phyloP scores from a whole-genome alignment of 23 red algal species.

The Gracilaria gracilis region DNA sequence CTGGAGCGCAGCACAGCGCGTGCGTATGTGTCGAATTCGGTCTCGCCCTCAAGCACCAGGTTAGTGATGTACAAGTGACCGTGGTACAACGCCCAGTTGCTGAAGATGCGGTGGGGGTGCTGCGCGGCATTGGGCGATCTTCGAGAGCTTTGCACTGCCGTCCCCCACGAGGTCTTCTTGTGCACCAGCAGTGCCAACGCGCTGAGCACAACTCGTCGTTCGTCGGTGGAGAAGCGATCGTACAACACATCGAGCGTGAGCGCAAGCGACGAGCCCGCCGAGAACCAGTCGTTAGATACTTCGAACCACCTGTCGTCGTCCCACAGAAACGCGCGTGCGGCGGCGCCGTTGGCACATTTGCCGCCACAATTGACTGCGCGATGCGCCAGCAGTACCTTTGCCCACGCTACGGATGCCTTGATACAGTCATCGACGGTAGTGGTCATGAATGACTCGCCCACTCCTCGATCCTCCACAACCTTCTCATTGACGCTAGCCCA shows the following conservation, averaged over 20 bases:
- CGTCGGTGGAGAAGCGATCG: conserved; percentile 8
- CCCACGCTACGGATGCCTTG: no score
- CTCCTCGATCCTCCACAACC: not conserved
- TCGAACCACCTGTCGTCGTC: conserved; percentile 15
- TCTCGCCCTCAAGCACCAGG: conserved; percentile 18
- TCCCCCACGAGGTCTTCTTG: no score
- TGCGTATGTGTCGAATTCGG: not conserved
- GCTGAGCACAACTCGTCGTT: not conserved
- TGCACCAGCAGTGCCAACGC: no score
- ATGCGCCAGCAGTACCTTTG: no score
- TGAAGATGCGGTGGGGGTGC: conserved; percentile 46
- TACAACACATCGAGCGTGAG: conserved; percentile 56
- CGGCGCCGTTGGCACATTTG: no score
- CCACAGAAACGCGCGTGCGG: conserved; percentile 13
- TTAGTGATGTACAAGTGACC: conserved; percentile 25
- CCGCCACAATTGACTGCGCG: no score
- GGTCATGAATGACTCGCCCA: no score
- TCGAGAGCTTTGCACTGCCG: not conserved
- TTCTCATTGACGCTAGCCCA: conserved; percentile 43
- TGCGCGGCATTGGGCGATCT: conserved; percentile 14
- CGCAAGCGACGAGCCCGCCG: not conserved
- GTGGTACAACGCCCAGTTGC: no score
- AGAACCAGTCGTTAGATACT: conserved; percentile 45
- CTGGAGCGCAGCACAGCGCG: not conserved
- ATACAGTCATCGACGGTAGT: no score